Base-by-base conservation (phyloP, 2,329 filamentous ascomycete genomes). In the Penicillium sp. region DNA sequence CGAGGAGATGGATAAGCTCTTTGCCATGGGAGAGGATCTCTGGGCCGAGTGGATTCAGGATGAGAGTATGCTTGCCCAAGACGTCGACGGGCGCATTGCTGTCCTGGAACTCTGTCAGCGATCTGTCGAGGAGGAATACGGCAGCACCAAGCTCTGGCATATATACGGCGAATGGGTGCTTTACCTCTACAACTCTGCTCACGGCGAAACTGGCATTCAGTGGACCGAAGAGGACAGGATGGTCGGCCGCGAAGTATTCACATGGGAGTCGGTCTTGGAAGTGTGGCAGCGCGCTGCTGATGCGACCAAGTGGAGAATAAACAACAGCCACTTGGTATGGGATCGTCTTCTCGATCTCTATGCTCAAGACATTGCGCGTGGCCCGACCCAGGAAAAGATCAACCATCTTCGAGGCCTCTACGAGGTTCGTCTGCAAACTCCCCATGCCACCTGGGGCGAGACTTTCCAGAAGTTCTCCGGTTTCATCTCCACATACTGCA, bases 11-110 rank as follows among this genome's bases (percentile, higher is more conserved):
- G 81, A 84, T 60, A 79, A 81, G 48, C 79, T 84, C 18, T 87
- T 86, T 62, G 81, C 84, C 2, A 79, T 87, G 55, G 84, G 84
- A 1, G 85, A 87, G 66, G 78, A 82, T 40, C 73, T 86, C 47
- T 88, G 84, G 84, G 72, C 79, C 4, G 83, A 85, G 55, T 86
- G 84, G 78, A 80, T 88, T 41, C 78, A 83, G 58, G 85, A 87
- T 58, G 84, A 87, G 65, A 82, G 79, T 48, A 73, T 82, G 53
- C 69, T 87, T 48, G 84, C 84, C 24, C 75, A 72, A 18, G 77
- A 78, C 16, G 72, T 80, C 6, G 81, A 85, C 21, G 83, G 86
- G 62, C 79, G 83, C 36, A 79, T 84, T 55, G 75, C 73, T 3
- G 78, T 87, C 9, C 81, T 85, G 62, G 83, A 86, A 59, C 72